Conservation (phyloP, 139 green algal genomes). For the Zygnema cylindricum region DNA sequence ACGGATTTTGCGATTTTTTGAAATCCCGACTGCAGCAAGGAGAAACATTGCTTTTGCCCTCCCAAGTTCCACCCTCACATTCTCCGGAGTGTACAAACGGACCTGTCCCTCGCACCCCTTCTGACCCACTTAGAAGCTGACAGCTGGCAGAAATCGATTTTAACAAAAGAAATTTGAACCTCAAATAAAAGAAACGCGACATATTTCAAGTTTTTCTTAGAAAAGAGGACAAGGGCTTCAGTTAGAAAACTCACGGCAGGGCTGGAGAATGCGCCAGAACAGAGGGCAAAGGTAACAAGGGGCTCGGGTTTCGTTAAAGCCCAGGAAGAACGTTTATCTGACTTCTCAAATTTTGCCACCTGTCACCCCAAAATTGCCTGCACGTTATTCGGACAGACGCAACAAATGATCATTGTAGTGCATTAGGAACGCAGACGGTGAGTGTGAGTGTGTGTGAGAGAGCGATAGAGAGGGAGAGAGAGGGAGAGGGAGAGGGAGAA, state of each 20-base stretch:
- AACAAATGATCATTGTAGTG: neutral
- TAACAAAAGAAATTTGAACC: no score
- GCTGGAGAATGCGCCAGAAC: neutral
- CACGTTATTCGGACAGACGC: neutral
- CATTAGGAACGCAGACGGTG: neutral
- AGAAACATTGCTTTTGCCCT: conserved; percentile 31
- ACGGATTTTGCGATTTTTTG: conserved; percentile 19
- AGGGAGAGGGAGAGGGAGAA: no score
- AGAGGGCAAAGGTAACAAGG: conserved; percentile 28
- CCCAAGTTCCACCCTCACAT: conserved; percentile 29
- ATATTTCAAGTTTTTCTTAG: no score
- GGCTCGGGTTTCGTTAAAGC: conserved; percentile 2
- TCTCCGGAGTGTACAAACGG: neutral
- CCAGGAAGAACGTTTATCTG: conserved; percentile 8
- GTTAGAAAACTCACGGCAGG: conserved; percentile 10
- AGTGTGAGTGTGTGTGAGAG: neutral
- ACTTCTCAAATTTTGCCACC: conserved; percentile 22
- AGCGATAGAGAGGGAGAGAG: no score
- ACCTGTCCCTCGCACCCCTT: neutral
- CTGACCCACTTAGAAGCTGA: no score
- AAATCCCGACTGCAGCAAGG: conserved; percentile 12
- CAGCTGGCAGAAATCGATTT: no score
- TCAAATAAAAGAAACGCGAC: no score
- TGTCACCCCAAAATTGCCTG: neutral
- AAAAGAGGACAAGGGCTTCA: no score